Percentiles rank a stretch among this genome's conserved stretches.
phyloP scores from a whole-genome alignment of 768 basidiomycete species.

The Cyclocybe cylindracea region DNA sequence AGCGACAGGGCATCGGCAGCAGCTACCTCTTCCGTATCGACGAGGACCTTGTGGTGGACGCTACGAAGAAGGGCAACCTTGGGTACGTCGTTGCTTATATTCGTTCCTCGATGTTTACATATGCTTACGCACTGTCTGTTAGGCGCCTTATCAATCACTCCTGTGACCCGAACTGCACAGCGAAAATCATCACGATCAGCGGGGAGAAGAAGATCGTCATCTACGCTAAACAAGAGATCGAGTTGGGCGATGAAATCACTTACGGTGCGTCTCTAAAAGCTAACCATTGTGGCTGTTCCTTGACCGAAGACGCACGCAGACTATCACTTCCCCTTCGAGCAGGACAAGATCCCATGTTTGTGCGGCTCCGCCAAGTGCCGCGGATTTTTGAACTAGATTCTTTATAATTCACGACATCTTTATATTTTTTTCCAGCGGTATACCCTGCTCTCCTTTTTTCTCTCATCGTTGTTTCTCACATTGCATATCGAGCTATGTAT shows the following conservation, averaged over 20 bases:
- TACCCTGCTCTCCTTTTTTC: conserved; percentile 17
- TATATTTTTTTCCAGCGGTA: conserved; percentile 14
- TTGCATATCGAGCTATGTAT: conserved; percentile 23
- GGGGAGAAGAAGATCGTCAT: conserved; percentile 99
- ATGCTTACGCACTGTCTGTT: conserved; percentile 7
- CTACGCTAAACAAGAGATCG: conserved; percentile 95
- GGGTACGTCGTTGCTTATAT: conserved; percentile 61
- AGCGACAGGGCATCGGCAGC: conserved; percentile 96
- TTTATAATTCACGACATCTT: conserved; percentile 25
- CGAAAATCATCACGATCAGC: conserved; percentile 89
- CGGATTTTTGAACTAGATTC: conserved; percentile 89
- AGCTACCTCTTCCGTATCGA: conserved; percentile 98
- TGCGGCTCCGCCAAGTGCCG: conserved; percentile 91
- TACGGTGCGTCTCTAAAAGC: conserved; percentile 63
- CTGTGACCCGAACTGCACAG: conserved; percentile 92
- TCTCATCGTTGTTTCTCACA: conserved; percentile 1
- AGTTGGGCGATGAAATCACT: conserved; percentile 96
- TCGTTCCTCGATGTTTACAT: conserved; percentile 8
- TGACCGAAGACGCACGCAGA: conserved; percentile 45
- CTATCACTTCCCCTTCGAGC: conserved; percentile 99
- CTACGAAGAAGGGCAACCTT: conserved; percentile 98
- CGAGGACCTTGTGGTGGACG: conserved; percentile 97
- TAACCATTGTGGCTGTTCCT: background rate
- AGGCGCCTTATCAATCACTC: conserved; percentile 99
- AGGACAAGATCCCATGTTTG: conserved; percentile 94